A percentile compares a stretch with the other conserved stretches of the same genome.
Conservation (phyloP, 345 rosid genomes). For the Limnanthes douglasii region DNA sequence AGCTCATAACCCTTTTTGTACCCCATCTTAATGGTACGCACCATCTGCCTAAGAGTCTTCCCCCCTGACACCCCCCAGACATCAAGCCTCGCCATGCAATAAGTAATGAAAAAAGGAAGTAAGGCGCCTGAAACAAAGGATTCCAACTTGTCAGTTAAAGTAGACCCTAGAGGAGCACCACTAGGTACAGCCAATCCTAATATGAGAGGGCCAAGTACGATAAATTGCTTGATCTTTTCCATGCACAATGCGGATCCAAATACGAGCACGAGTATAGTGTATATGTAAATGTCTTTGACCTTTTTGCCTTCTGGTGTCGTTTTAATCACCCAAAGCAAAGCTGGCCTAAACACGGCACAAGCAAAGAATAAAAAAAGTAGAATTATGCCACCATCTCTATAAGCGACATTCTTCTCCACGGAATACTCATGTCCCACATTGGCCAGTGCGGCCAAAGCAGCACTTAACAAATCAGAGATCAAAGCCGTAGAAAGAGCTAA, state of each 20-base stretch:
- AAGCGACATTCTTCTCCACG: too few relatives aligned
- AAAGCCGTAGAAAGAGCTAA: slow-evolving; percentile 26
- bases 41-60: slow-evolving; percentile 3
- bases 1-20: slow-evolving; percentile 12
- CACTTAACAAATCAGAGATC: slow-evolving; percentile 14
- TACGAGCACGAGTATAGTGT: slow-evolving; percentile 12
- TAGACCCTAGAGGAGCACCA: slow-evolving; percentile 33
- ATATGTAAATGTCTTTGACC: slow-evolving; percentile 13
- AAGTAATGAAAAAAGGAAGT: slow-evolving; percentile 13
- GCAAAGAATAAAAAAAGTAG: slow-evolving; percentile 10
- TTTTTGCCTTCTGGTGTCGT: slow-evolving; percentile 22
- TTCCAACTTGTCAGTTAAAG: slow-evolving; percentile 25
- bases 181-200: slow-evolving; percentile 23
- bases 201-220: slow-evolving; percentile 19
- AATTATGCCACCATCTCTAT: too few relatives aligned
- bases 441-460: slow-evolving; percentile 5
- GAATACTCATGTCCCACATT: too few relatives aligned
- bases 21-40: too few relatives aligned
- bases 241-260: slow-evolving; percentile 5
- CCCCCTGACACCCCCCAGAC: slow-evolving; percentile 1
- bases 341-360: slow-evolving; percentile 12
- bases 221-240: neutral
- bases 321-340: slow-evolving; percentile 16
- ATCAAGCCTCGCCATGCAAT: slow-evolving; percentile 10
- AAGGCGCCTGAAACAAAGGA: slow-evolving; percentile 12